Evolutionary conservation across 2,329 filamentous ascomycete genomes (phyloP), one percentile per base, ranked within the genome.

Genomic region (Nannizziopsis arthrosporioides): DNA sequence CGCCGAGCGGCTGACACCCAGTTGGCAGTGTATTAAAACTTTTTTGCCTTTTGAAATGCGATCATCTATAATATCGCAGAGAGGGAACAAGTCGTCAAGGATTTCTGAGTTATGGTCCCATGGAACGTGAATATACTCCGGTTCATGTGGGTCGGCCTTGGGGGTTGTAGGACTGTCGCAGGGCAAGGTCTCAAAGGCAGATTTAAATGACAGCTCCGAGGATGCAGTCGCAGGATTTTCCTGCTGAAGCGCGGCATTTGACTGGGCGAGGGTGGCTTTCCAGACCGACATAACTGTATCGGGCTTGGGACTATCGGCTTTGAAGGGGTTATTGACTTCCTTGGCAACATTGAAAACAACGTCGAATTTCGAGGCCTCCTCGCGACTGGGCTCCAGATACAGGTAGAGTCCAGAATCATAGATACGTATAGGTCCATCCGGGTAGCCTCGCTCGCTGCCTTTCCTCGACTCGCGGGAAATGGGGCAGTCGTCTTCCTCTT

Each of bases 41-140:
- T 71, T 73, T 59, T 81, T 81, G 14, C 73, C 71, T 51, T 76
- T 63, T 31, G 70, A 62, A 8, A 81, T 71, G 39, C 74, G 70
- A 31, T 77, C 74, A 50, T 82, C 78, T 53, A 82, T 80, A 12
- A 80, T 62, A 55, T 77, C 74, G 56, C 79, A 80, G 7, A 82
- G 62, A 10, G 70, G 72, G 48, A 74, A 68, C 9, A 82, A 63
- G 57, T 82, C 78, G 27, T 80, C 76, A 7, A 82, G 70, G 44
- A 82, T 81, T 55, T 82, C 79, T 10, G 78, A 81, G 58, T 82
- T 82, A 61, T 82, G 78, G 55, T 82, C 78, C 78, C 78, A 82
- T 7, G 71, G 72, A 45, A 82, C 75, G 58, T 82, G 78, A 19
- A 82, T 74, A 57, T 82, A 82, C 57, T 82, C 78, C 2, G 78